Evolutionary conservation across 2,329 filamentous ascomycete genomes (phyloP).

Genomic region (Phaeosphaeriaceae sp.): DNA sequence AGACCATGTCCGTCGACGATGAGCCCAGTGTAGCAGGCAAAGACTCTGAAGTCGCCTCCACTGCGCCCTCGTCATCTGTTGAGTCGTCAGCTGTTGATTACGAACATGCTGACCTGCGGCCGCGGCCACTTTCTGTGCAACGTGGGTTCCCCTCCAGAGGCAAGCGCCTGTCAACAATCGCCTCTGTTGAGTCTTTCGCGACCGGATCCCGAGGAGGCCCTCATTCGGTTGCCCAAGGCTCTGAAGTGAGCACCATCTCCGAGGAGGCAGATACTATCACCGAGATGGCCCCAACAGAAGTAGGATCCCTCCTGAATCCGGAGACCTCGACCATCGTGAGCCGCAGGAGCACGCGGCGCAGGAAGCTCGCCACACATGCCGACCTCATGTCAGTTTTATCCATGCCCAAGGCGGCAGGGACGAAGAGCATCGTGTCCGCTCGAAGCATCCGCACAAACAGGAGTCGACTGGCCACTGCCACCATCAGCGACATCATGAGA

Average conservation of each 20-base stretch:
- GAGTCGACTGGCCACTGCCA: constrained; percentile 71
- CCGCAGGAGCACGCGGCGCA: constrained; percentile 59
- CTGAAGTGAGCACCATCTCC: constrained; percentile 31
- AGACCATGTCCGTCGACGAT: constrained; percentile 34
- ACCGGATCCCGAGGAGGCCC: constrained; percentile 42
- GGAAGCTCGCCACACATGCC: constrained; percentile 86
- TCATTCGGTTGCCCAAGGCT: constrained; percentile 33
- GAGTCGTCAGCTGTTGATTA: constrained; percentile 41
- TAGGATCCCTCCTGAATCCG: constrained; percentile 36
- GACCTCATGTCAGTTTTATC: constrained; percentile 95
- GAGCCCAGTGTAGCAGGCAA: constrained; percentile 15
- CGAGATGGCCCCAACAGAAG: constrained; percentile 36
- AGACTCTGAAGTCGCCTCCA: constrained; percentile 38
- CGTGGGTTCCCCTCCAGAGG: constrained; percentile 62
- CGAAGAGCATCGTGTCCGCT: constrained; percentile 76
- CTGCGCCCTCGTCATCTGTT: constrained; percentile 46
- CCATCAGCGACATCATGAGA: constrained; percentile 76
- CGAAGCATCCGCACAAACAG: constrained; percentile 80
- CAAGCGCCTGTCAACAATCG: constrained; percentile 66
- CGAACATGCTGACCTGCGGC: constrained; percentile 39
- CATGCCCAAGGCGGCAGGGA: constrained; percentile 67
- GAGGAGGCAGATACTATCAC: constrained; percentile 27
- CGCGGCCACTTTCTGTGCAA: constrained; percentile 50
- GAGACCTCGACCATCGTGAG: constrained; percentile 49
- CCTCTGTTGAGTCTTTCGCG: constrained; percentile 63